Percentiles rank a stretch among this genome's conserved stretches.
These are phyloP conservation scores for Lasiodiplodia theobromae DNA, from an alignment of 2,329 filamentous ascomycete species.

Conservation along the genomic window DNA sequence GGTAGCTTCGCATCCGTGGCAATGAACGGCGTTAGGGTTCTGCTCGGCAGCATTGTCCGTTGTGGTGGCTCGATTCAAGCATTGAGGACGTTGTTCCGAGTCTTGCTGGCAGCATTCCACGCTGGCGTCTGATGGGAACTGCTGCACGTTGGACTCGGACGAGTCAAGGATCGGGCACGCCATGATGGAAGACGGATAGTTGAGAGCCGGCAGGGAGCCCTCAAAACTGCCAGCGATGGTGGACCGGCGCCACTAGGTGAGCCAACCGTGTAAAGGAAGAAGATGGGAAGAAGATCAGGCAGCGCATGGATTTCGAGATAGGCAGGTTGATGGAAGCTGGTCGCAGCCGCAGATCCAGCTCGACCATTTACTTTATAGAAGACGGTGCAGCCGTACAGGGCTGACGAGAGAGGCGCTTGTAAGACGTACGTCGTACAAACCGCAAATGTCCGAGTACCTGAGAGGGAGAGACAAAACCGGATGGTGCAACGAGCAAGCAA, in stretches of 20 bases:
- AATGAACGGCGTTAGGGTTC: background rate
- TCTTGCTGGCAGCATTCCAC: background rate
- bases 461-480: background rate
- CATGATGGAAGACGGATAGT: constrained; percentile 12
- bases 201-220: background rate
- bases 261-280: constrained; percentile 16
- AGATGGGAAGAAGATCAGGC: constrained; percentile 11
- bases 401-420: constrained; percentile 21
- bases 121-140: background rate
- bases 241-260: constrained; percentile 27
- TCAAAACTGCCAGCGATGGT: constrained; percentile 30
- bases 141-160: background rate
- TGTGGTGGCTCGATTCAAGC: background rate
- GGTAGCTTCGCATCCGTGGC: background rate
- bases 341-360: constrained; percentile 9
- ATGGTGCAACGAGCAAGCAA: background rate
- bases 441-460: constrained; percentile 6
- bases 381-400: constrained; percentile 3
- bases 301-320: constrained; percentile 26
- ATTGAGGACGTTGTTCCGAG: background rate
- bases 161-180: constrained; percentile 7
- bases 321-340: background rate
- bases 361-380: background rate
- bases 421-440: constrained; percentile 15
- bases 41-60: background rate